These are phyloP conservation scores for Cornus suecica DNA, from an alignment of 148 eudicot genomes.

Conservation along the genomic window DNA sequence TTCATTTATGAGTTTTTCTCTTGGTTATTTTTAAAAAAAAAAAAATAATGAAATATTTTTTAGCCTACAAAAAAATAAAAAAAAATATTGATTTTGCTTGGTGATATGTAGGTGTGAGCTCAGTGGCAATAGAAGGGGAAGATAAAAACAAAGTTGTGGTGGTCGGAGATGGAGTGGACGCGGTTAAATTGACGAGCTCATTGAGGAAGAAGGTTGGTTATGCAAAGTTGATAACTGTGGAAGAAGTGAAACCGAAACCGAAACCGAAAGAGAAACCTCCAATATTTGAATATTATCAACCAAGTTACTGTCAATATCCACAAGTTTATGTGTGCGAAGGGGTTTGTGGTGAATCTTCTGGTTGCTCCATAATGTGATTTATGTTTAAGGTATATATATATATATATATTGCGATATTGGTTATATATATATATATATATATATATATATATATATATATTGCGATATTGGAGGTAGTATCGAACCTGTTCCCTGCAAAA, in stretches of 20 bases:
- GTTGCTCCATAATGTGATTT: background rate
- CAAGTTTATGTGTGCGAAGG: background rate
- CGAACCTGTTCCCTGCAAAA: too few relatives aligned
- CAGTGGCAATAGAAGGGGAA: constrained; percentile 4
- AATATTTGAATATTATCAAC: background rate
- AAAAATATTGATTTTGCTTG: too few relatives aligned
- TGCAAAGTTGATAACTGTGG: background rate
- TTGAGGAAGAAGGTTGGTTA: background rate
- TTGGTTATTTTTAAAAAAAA: too few relatives aligned
- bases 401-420: too few relatives aligned
- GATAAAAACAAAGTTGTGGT: background rate
- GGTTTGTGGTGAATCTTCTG: background rate
- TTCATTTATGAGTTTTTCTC: too few relatives aligned
- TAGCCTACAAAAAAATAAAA: too few relatives aligned
- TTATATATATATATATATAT: too few relatives aligned
- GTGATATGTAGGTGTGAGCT: constrained; percentile 2
- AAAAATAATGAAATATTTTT: too few relatives aligned
- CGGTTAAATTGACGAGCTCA: background rate
- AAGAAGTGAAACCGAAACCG: background rate
- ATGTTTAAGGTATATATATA: too few relatives aligned
- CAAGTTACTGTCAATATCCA: background rate
- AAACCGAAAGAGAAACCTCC: background rate
- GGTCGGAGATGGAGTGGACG: background rate
- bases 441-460: too few relatives aligned
- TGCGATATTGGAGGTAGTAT: too few relatives aligned